phyloP scores from a whole-genome alignment of 352 stramenopile genomes.

The Globisporangium mamillatum region DNA sequence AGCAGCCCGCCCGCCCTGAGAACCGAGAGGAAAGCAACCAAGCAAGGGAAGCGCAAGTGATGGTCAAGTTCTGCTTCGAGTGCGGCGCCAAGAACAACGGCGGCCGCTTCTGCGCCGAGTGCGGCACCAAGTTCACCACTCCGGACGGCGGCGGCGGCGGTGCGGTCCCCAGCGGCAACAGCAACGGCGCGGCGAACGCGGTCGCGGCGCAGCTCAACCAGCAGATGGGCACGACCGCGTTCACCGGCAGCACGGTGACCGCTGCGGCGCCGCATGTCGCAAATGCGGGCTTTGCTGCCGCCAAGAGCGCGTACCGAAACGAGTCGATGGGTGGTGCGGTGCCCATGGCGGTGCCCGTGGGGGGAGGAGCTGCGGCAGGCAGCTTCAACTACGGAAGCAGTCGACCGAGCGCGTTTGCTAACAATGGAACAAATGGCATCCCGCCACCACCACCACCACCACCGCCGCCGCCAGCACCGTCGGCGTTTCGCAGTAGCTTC shows the following conservation, averaged over 20 bases:
- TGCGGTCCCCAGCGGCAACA: neutral
- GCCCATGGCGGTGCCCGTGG: conserved; percentile 19
- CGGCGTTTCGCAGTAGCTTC: conserved; percentile 12
- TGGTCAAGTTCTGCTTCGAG: conserved; percentile 62
- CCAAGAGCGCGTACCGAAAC: conserved; percentile 3
- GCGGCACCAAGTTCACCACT: conserved; percentile 39
- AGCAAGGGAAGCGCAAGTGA: conserved; percentile 5
- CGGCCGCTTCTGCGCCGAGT: conserved; percentile 68
- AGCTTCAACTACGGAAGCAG: conserved; percentile 9
- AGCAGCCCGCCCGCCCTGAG: neutral
- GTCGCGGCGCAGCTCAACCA: conserved; percentile 16
- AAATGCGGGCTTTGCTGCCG: conserved; percentile 6
- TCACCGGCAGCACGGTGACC: conserved; percentile 4
- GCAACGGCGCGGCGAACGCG: conserved; percentile 9
- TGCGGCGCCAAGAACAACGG: conserved; percentile 46
- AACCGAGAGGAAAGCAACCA: neutral
- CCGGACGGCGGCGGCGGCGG: conserved; percentile 8
- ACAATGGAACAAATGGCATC: conserved; percentile 12
- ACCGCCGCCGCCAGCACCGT: neutral
- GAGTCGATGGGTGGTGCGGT: conserved; percentile 1
- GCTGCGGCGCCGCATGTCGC: conserved; percentile 12
- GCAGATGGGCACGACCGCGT: conserved; percentile 17
- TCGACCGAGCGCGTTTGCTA: conserved; percentile 17
- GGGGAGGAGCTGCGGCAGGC: neutral
- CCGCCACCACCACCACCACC: neutral